A percentile compares a stretch with the other conserved stretches of the same genome.
Evolutionary conservation across 331 rosid genomes (phyloP).

Genomic region (Acacia pycnantha): DNA sequence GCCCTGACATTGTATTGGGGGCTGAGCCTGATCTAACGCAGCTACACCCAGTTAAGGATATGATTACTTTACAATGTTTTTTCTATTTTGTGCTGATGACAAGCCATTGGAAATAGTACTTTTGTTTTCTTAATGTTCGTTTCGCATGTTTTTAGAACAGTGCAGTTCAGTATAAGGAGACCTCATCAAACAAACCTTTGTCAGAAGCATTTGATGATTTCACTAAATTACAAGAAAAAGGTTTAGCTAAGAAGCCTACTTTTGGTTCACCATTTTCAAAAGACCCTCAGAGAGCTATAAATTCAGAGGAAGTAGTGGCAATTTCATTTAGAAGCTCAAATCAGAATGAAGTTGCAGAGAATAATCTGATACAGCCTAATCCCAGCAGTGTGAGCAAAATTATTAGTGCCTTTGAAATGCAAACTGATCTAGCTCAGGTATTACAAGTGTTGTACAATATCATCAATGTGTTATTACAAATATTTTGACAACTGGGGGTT

Average conservation of each 20-base stretch:
- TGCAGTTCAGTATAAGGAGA: slow-evolving; percentile 57
- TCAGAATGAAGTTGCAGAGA: slow-evolving; percentile 15
- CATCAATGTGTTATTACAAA: slow-evolving; percentile 13
- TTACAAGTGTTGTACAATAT: slow-evolving; percentile 8
- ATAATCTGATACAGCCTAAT: slow-evolving; percentile 19
- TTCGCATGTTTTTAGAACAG: slow-evolving; percentile 67
- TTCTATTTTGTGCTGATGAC: slow-evolving; percentile 16
- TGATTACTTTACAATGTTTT: slow-evolving; percentile 20
- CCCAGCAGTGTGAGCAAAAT: slow-evolving; percentile 63
- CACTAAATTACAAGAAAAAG: slow-evolving; percentile 25
- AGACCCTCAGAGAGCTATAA: slow-evolving; percentile 28
- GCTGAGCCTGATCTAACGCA: slow-evolving; percentile 29
- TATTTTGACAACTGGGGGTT: slow-evolving; percentile 25
- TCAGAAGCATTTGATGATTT: slow-evolving; percentile 28
- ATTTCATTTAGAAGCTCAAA: slow-evolving; percentile 33
- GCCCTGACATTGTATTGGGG: slow-evolving; percentile 20
- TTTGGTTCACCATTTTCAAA: slow-evolving; percentile 28
- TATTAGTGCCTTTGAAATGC: slow-evolving; percentile 72
- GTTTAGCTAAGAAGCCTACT: slow-evolving; percentile 30
- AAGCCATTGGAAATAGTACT: slow-evolving; percentile 28
- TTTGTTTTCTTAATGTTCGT: slow-evolving; percentile 51
- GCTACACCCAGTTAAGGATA: slow-evolving; percentile 45
- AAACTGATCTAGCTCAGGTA: slow-evolving; percentile 63
- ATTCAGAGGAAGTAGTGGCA: slow-evolving; percentile 23
- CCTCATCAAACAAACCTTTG: slow-evolving; percentile 34